These are phyloP conservation scores for Tetrahymena borealis DNA, from an alignment of 73 alveolate species.

Conservation along the genomic window DNA sequence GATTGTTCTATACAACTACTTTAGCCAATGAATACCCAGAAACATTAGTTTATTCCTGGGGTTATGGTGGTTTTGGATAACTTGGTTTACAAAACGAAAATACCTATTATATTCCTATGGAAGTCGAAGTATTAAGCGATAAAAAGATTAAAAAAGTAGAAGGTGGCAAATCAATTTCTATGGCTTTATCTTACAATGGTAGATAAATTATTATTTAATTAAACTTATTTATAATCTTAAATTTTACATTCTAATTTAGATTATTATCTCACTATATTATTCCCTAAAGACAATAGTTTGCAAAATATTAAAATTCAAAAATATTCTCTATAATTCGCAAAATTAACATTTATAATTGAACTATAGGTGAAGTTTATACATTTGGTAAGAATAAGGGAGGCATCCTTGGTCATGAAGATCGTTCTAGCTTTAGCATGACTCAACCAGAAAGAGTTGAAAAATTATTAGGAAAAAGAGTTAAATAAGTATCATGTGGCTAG, in stretches of 20 bases:
- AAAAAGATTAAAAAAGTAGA: neutral
- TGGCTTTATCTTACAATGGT: neutral
- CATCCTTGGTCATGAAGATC: neutral
- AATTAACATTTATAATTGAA: neutral
- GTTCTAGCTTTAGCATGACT: neutral
- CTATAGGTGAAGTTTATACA: neutral
- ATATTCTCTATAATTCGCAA: neutral
- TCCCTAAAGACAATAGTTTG: neutral
- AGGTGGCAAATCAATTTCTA: neutral
- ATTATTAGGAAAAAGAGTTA: conserved; percentile 1
- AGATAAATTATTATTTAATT: neutral
- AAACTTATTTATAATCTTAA: neutral
- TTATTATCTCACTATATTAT: too few species aligned
- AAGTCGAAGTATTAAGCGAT: neutral
- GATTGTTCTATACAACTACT: neutral
- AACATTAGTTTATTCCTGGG: neutral
- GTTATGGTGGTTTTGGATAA: neutral
- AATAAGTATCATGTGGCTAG: conserved; percentile 25
- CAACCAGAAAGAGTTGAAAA: conserved; percentile 12
- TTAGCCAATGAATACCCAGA: neutral
- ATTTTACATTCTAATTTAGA: too few species aligned
- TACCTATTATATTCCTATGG: neutral
- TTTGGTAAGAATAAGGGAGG: neutral
- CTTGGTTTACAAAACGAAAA: neutral
- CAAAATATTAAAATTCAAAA: neutral